phyloP scores from a whole-genome alignment of 805 yeast species.

The Metschnikowia bowlesiae region DNA sequence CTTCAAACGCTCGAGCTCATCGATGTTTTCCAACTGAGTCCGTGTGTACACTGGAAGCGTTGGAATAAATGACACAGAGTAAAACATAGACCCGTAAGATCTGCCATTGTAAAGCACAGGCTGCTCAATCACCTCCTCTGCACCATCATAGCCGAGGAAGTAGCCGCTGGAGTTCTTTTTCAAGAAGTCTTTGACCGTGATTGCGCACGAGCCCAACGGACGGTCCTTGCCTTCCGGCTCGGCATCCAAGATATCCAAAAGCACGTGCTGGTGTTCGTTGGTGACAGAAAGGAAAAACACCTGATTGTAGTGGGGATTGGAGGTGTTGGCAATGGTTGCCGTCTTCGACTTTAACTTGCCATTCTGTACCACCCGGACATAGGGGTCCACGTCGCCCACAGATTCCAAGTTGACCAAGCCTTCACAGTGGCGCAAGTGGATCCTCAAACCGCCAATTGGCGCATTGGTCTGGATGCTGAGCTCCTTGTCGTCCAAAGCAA shows the following conservation, averaged over 20 bases:
- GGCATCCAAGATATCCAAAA: constrained; percentile 60
- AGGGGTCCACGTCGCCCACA: constrained; percentile 74
- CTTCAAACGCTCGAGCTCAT: constrained; percentile 36
- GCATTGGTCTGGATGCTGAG: constrained; percentile 44
- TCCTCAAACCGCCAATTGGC: constrained; percentile 63
- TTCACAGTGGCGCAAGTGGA: constrained; percentile 52
- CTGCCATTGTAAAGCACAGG: constrained; percentile 38
- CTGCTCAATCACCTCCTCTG: constrained; percentile 41
- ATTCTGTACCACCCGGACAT: constrained; percentile 54
- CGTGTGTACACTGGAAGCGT: constrained; percentile 58
- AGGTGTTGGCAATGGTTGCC: constrained; percentile 46
- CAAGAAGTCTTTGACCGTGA: constrained; percentile 47
- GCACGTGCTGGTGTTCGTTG: constrained; percentile 55
- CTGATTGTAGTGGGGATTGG: constrained; percentile 56
- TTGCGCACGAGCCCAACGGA: constrained; percentile 53
- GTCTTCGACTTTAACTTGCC: constrained; percentile 58
- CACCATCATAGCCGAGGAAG: constrained; percentile 49
- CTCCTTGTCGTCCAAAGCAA: constrained; percentile 48
- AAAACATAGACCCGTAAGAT: constrained; percentile 45
- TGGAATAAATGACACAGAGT: constrained; percentile 64
- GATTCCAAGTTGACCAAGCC: constrained; percentile 56
- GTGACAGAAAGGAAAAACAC: constrained; percentile 57
- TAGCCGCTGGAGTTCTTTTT: constrained; percentile 45
- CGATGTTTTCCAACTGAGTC: constrained; percentile 48
- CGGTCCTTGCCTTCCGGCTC: constrained; percentile 63